Base-by-base conservation (phyloP, 352 stramenopile species). In the Phytophthora ohioensis region DNA sequence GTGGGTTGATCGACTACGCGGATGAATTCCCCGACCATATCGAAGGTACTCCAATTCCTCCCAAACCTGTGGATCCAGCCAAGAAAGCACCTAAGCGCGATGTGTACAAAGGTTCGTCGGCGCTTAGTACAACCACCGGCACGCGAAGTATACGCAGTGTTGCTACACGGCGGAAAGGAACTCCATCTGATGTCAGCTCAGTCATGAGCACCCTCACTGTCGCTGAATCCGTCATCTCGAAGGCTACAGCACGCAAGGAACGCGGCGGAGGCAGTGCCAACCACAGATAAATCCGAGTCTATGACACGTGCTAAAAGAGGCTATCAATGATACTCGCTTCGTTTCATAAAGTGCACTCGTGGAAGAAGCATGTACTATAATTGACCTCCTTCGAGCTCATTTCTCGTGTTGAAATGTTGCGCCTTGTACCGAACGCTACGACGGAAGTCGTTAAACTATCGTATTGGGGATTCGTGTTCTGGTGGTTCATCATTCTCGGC, bases 211-310 rank as follows among this genome's bases (percentile, higher is more conserved):
- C 73, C 15, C 71, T 90, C 10, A 80, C 71, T 6, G 85, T 94
- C 4, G 87, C 87, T 0, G 87, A 94, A 47, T 85, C 87, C 1
- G 80, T 93, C 55, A 94, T 94, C 49, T 93, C 87, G 21, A 86
- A 89, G 39, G 85, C 85, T 3, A 91, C 78, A 3, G 78, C 75
- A 10, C 84, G 87, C 12, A 94, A 94, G 65, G 73, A 83, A 6
- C 82, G 85, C 3, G 60, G 85, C 8, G 64, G 35, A n/a, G 64
- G 63, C 9, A 49, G 21, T 21, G 21, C 73, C 43, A 91, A 84
- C 66, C 90, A 90, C 64, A 74, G 81, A 70, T 91, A 85, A 51
- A 11, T 21, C 21, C 21, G 21, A 21, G 21, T 21, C 21, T 21
- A 21, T 21, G 21, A 21, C 21, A 21, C 21, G 21, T 21, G 21